Conservation (phyloP, 73 alveolate species). For the Effrenium voratum region DNA sequence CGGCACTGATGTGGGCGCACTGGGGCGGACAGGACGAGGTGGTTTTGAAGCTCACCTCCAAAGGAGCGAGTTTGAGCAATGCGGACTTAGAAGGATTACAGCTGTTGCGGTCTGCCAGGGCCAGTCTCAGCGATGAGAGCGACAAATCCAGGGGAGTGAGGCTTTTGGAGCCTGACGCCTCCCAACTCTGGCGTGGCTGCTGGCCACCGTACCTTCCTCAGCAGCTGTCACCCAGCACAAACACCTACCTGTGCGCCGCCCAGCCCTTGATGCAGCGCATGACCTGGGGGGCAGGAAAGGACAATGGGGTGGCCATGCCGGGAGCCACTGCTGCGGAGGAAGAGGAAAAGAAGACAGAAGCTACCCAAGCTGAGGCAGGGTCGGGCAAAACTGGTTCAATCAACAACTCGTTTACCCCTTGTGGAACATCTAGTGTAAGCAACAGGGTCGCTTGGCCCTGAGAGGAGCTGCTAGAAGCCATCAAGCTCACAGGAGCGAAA, state of each 20-base stretch:
- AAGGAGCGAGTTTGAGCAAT: constrained; percentile 63
- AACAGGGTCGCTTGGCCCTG: neutral
- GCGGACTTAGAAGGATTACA: constrained; percentile 71
- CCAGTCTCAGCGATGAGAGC: neutral
- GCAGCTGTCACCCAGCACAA: neutral
- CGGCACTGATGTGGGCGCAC: constrained; percentile 86
- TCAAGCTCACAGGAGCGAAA: constrained; percentile 16
- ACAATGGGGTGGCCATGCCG: constrained; percentile 58
- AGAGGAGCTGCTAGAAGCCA: constrained; percentile 11
- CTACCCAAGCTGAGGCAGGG: neutral
- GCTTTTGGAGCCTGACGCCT: constrained; percentile 41
- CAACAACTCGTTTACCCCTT: neutral
- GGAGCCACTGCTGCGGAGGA: neutral
- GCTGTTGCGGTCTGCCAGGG: neutral
- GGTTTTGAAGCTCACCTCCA: constrained; percentile 57
- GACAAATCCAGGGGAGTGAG: constrained; percentile 21
- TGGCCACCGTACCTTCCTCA: constrained; percentile 46
- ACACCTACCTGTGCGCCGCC: constrained; percentile 22
- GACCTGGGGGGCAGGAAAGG: constrained; percentile 83
- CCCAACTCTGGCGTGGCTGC: constrained; percentile 32
- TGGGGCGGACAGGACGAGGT: constrained; percentile 35
- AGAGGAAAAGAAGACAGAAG: constrained; percentile 34
- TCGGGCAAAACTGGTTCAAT: neutral
- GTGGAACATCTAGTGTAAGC: no score
- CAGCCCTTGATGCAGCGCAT: constrained; percentile 50